Base-by-base conservation (phyloP, 495 filamentous ascomycete genomes). In the Annulohypoxylon stygium region DNA sequence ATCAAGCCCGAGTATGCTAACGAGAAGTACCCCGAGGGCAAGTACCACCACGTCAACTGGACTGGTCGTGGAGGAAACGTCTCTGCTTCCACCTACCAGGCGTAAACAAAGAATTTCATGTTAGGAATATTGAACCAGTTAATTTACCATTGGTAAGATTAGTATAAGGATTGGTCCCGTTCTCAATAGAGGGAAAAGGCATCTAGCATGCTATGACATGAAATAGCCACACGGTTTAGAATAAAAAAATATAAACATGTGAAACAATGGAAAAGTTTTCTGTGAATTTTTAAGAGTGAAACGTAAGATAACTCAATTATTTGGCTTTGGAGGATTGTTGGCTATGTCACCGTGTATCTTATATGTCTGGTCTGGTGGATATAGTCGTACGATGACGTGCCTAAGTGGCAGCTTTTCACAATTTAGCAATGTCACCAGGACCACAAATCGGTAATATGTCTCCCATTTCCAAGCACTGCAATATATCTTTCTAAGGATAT, bases 11-110 rank as follows among this genome's bases (percentile, higher is more conserved):
- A 98, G 85, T 81, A 75, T 75, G 95, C 94, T 74, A 95, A 77
- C 80, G 89, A 85, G 47, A 95, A 93, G 84, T 95, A 95, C 87
- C 91, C 91, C 66, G 91, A 88, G 80, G 93, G 90, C 81, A 87
- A 93, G 86, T 90, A 98, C 81, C 95, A 96, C 81, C 96, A 99
- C 88, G 95, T 98, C 78, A 99, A 99, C 92, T 99, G 97, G 96
- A 99, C 96, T 73, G 97, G 96, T 64, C 90, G 96, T 78, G 96
- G 96, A 79, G 96, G 96, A 83, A 93, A 99, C 77, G 93, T 98
- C 59, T 96, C 93, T 61, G 96, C 96, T 74, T 97, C 95, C 58
- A 98, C 96, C 70, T 99, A 99, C 88, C 90, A 94, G 81, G 96
- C 92, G 88, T 99, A 95, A 91, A 67, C 50, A 47, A 39, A 12